Evolutionary conservation across 495 filamentous ascomycete species (phyloP).

Genomic region (Penicillium desertorum): DNA sequence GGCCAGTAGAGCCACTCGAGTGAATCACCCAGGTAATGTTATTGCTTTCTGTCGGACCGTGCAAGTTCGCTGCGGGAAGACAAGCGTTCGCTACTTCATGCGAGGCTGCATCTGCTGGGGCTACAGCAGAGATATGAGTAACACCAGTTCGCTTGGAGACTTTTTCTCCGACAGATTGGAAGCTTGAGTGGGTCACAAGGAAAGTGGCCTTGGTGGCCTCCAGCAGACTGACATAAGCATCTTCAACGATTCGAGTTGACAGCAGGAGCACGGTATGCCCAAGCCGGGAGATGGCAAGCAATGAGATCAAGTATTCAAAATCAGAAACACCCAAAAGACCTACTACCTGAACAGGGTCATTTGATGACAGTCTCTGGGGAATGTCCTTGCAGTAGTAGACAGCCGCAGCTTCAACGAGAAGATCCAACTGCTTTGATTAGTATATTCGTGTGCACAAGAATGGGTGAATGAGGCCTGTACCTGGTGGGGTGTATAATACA

Average conservation of each 20-base stretch:
- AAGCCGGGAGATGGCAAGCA: conserved; percentile 44
- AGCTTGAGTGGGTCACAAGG: conserved; percentile 21
- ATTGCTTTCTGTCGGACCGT: conserved; percentile 24
- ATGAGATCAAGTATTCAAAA: conserved; percentile 44
- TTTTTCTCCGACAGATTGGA: conserved; percentile 19
- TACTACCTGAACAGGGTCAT: conserved; percentile 41
- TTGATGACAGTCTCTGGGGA: conserved; percentile 25
- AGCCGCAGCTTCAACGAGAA: conserved; percentile 34
- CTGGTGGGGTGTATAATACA: conserved; percentile 36
- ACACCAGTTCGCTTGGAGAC: conserved; percentile 16
- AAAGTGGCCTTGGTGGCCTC: conserved; percentile 26
- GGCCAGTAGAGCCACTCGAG: conserved; percentile 43
- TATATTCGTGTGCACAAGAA: no score
- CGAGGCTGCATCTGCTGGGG: conserved; percentile 13
- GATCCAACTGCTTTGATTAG: conserved; percentile 22
- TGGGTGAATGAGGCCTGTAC: conserved; percentile 4
- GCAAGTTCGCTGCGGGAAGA: conserved; percentile 19
- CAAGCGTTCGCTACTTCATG: conserved; percentile 4
- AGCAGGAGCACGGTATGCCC: conserved; percentile 50
- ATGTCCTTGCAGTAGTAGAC: conserved; percentile 23
- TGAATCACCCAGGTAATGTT: conserved; percentile 44
- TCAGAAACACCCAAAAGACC: conserved; percentile 43
- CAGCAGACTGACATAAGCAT: conserved; percentile 43
- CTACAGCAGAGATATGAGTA: background rate
- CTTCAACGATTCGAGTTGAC: conserved; percentile 44